These are phyloP conservation scores for Coniochaeta sp. DNA, from an alignment of 2,329 filamentous ascomycete species.

Conservation along the genomic window DNA sequence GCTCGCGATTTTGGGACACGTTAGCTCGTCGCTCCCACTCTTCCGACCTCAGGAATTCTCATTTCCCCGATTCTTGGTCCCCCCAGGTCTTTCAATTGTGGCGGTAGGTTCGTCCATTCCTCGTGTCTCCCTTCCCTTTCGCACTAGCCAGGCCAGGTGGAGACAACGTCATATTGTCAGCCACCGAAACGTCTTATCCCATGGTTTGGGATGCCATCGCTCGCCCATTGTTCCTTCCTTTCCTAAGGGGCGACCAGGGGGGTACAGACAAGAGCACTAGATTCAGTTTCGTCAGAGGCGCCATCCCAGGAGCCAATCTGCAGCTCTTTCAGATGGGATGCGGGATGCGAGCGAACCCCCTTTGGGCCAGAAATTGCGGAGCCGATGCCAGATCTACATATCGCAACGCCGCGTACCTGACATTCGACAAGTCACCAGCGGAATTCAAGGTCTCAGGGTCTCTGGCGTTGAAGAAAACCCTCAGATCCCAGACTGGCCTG, in stretches of 20 bases:
- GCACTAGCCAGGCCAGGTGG: conserved; percentile 1
- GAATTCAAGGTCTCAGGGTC: not conserved
- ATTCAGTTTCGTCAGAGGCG: not conserved
- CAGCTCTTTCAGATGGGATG: not conserved
- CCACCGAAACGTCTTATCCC: not conserved
- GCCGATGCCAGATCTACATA: conserved; percentile 1
- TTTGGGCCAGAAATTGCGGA: not conserved
- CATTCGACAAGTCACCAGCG: not conserved
- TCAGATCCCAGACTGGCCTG: not conserved
- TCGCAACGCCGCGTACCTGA: not conserved
- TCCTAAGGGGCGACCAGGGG: not conserved
- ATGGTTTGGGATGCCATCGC: not conserved
- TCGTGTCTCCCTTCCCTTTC: conserved; percentile 8
- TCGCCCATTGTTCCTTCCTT: not conserved
- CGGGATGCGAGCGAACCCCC: not conserved
- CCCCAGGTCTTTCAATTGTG: conserved; percentile 30
- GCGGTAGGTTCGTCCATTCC: conserved; percentile 37
- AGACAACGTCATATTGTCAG: not conserved
- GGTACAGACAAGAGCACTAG: not conserved
- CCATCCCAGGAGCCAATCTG: not conserved
- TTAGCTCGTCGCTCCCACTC: conserved; percentile 56
- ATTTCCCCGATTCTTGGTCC: conserved; percentile 30
- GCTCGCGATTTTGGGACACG: conserved; percentile 49
- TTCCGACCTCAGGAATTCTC: conserved; percentile 38
- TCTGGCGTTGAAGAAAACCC: not conserved